Base-by-base conservation (phyloP, 805 yeast species). In the Phaffomyces opuntiae region DNA sequence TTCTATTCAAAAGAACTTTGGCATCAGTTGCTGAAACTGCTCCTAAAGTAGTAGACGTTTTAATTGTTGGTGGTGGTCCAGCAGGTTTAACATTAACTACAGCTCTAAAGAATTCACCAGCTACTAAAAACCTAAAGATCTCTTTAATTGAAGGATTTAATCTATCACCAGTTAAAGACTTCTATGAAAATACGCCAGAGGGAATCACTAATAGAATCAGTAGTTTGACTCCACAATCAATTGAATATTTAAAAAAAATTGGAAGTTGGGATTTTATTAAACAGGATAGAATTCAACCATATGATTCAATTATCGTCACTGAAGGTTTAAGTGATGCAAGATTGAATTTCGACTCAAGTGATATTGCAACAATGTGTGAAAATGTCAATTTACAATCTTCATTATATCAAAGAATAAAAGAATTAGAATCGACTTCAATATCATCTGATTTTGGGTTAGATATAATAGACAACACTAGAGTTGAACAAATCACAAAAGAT, bases 61-160 rank as follows among this genome's bases (percentile, higher is more conserved):
- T 87, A 8, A 85, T 93, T 44, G 85, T 93, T 34, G 99, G 99
- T 34, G 98, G 95, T 8, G 99, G 99, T 0, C 96, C 98, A 1
- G 98, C 98, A 1, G 99, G 99, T 0, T 67, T 93, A 46, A 83
- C 96, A 2, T 67, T 93, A 34, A 81, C 93, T 6, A 76, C 96
- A 0, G 95, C 95, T 0, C 65, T 91, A 47, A 84, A 86, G 60
- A 72, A 73, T 52, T 82, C 89, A 1, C 79, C 83, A 3, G 61
- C 72, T 19, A 76, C 96, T 5, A 68, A 66, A 27, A 69, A 77
- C 42, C 72, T 88, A 38, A 71, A 72, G 39, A 75, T 91, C 41
- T 76, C 81, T 0, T 66, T 93, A 42, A 73, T 93, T 25, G 99
- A 93, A 63, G 88, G 84, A 1, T 74, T 77, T 40, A 75, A 77